phyloP scores from a whole-genome alignment of 1,139 yeast genomes.

The Yamadazyma aaseri region DNA sequence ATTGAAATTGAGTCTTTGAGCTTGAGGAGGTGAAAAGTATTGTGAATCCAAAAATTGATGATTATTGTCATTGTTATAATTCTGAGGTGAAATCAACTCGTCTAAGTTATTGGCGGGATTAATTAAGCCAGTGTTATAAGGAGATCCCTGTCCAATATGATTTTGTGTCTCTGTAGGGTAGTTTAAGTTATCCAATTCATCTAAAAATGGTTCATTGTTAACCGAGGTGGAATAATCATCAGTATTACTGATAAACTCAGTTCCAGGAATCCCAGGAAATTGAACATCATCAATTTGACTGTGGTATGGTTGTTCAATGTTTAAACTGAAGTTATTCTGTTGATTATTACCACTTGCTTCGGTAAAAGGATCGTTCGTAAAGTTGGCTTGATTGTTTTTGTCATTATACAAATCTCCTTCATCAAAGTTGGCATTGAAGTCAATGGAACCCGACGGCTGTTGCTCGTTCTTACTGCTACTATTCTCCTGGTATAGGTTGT shows the following conservation, averaged over 20 bases:
- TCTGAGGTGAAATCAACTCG: slow-evolving; percentile 37
- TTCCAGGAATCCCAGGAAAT: slow-evolving; percentile 16
- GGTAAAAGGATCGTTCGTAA: slow-evolving; percentile 1
- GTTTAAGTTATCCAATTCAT: slow-evolving; percentile 28
- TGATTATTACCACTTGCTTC: slow-evolving; percentile 1
- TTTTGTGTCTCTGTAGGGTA: slow-evolving; percentile 11
- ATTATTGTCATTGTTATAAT: slow-evolving; percentile 9
- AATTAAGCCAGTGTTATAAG: slow-evolving; percentile 5
- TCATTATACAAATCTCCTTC: slow-evolving; percentile 2
- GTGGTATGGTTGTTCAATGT: slow-evolving; percentile 17
- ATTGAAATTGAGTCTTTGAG: slow-evolving; percentile 12
- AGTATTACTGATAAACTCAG: slow-evolving; percentile 12
- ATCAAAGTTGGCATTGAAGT: slow-evolving; percentile 1
- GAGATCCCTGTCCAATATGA: slow-evolving; percentile 3
- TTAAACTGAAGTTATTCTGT: slow-evolving; percentile 12
- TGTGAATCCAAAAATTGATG: slow-evolving; percentile 35
- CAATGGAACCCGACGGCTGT: neutral
- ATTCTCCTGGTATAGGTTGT: slow-evolving; percentile 4
- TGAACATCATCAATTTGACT: slow-evolving; percentile 16
- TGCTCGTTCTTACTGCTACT: slow-evolving; percentile 2
- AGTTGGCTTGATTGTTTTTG: slow-evolving; percentile 3
- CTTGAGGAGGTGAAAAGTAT: slow-evolving; percentile 42
- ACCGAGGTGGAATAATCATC: slow-evolving; percentile 15
- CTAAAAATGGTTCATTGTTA: slow-evolving; percentile 36
- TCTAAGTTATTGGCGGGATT: slow-evolving; percentile 26